These are phyloP conservation scores for Ceratocystis albifundus DNA, from an alignment of 2,329 filamentous ascomycete species.

Conservation along the genomic window DNA sequence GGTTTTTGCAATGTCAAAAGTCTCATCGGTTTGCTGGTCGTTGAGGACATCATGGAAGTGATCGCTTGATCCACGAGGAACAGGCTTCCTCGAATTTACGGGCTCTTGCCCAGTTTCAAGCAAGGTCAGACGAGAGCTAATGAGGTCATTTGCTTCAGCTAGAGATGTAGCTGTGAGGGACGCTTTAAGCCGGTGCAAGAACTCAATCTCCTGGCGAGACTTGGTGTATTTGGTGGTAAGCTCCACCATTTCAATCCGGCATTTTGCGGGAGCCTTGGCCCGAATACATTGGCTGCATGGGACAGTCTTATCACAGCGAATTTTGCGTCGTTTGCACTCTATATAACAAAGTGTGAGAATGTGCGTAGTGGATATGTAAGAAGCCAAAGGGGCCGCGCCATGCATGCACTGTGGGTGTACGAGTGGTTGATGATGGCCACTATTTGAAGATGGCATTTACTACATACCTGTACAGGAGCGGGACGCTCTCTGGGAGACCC, in stretches of 20 bases:
- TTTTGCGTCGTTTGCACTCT: conserved; percentile 23
- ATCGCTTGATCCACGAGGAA: conserved; percentile 5
- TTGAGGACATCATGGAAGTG: conserved; percentile 19
- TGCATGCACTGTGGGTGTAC: background rate
- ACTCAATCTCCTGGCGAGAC: conserved; percentile 22
- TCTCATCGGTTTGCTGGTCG: conserved; percentile 15
- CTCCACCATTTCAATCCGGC: conserved; percentile 22
- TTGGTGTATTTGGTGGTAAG: conserved; percentile 23
- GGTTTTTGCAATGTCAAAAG: conserved; percentile 16
- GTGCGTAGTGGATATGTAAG: background rate
- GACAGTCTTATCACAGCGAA: conserved; percentile 22
- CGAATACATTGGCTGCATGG: conserved; percentile 22
- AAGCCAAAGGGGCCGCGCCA: no score
- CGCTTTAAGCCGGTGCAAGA: conserved; percentile 18
- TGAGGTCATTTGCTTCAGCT: conserved; percentile 17
- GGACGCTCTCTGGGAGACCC: conserved; percentile 22
- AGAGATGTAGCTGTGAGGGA: conserved; percentile 13
- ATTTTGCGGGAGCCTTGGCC: conserved; percentile 19
- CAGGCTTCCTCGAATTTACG: background rate
- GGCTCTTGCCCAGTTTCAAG: conserved; percentile 22
- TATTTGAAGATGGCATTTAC: background rate
- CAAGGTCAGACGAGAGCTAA: conserved; percentile 15
- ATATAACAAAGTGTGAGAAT: background rate
- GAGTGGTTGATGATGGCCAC: conserved; percentile 1
- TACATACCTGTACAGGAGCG: conserved; percentile 20